These are phyloP conservation scores for Begonia loranthoides DNA, from an alignment of 306 rosid species.

Conservation along the genomic window DNA sequence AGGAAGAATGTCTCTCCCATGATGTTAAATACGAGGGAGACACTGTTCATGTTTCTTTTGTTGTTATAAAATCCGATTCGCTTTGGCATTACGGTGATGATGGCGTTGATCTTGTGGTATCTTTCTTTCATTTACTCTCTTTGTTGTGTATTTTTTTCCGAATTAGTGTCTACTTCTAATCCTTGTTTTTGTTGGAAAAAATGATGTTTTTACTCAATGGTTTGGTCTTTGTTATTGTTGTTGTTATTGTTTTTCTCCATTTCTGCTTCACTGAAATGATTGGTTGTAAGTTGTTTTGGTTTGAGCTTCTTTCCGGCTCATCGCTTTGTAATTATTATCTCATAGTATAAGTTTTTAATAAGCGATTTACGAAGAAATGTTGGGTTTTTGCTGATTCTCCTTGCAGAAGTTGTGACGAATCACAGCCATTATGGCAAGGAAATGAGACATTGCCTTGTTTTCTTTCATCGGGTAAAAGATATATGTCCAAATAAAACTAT, in stretches of 20 bases:
- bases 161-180: neutral
- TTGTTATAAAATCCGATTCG: slow-evolving; percentile 73
- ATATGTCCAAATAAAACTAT: too few relatives aligned
- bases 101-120: slow-evolving; percentile 86
- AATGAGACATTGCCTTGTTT: too few relatives aligned
- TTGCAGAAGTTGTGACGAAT: too few relatives aligned
- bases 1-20: slow-evolving; percentile 79
- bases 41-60: slow-evolving; percentile 73
- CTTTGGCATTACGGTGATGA: slow-evolving; percentile 50
- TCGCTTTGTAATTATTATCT: neutral
- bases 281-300: too few relatives aligned
- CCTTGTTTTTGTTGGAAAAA: too few relatives aligned
- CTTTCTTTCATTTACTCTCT: neutral
- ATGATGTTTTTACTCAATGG: too few relatives aligned
- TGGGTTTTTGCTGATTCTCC: too few relatives aligned
- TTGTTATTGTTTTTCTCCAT: neutral
- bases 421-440: too few relatives aligned
- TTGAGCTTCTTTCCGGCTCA: neutral
- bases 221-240: neutral
- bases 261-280: too few relatives aligned
- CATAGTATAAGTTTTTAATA: too few relatives aligned
- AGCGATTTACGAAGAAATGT: too few relatives aligned
- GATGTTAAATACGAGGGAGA: slow-evolving; percentile 71
- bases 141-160: neutral
- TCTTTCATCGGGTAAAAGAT: too few relatives aligned